Base-by-base conservation (phyloP, 2,329 filamentous ascomycete genomes). In the Coniochaeta hoffmannii region DNA sequence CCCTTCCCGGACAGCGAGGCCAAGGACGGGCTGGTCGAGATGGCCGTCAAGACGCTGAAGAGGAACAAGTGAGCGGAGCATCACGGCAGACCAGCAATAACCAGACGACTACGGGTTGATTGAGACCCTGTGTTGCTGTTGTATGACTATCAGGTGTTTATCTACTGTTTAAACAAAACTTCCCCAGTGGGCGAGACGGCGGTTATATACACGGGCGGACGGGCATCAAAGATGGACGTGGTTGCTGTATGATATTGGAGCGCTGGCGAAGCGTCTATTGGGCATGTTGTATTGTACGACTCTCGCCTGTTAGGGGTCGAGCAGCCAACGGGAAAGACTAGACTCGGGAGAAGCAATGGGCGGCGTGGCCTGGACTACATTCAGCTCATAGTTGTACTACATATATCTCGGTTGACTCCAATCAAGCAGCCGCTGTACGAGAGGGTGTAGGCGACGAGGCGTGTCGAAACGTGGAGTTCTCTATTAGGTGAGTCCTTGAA, bases 1-100 rank as follows among this genome's bases (percentile, higher is more conserved):
- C 74, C 76, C 49, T 96, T 99, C 71, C 94, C 94, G 7, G 87
- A 92, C n/a, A 93, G 91, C 69, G 93, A 97, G 61, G 94, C 94
- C 57, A 97, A 96, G 76, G 82, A 88, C 30, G 93, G 93, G 0
- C 77, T 99, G 38, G 77, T 96, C 49, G 90, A 97, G 66, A 97
- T 97, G 90, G 95, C 91, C 62, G 82, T 87, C 64, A 97, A 96
- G 76, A 91, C 92, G 15, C 83, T 96, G 76, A 87, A 90, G 73
- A 82, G 93, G 66, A 81, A 90, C 69, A 97, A 96, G 73, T 97
- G 78, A 67, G 59, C 57, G 30, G 46, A 50, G 38, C 34, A 38
- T 31, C n/a, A 35, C 24, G 11, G 15, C 15, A 51, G 53, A 59
- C 38, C 32, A 53, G 54, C 36, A 30, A 34, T 44, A 30, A 56